Evolutionary conservation across 768 basidiomycete species (phyloP).

Genomic region (Hirschioporus abietinus): DNA sequence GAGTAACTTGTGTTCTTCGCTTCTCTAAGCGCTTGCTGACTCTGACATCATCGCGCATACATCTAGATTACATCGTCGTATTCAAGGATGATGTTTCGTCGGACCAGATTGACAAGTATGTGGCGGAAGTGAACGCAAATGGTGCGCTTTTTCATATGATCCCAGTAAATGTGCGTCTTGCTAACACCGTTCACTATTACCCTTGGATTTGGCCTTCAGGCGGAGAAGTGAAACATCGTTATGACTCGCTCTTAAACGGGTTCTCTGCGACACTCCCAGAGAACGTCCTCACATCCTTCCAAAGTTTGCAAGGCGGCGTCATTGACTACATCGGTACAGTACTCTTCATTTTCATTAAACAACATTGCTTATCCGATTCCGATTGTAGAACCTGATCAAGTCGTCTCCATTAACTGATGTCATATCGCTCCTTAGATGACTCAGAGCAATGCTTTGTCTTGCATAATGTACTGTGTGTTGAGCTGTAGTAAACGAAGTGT

Average conservation of each 20-base stretch:
- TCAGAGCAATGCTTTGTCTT: not conserved
- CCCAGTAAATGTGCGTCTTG: not conserved
- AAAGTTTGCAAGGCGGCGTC: constrained; percentile 24
- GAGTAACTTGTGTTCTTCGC: not conserved
- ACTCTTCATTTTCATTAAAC: not conserved
- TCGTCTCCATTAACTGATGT: not conserved
- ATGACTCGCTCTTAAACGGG: constrained; percentile 37
- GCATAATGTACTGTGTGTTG: not conserved
- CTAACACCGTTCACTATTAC: not conserved
- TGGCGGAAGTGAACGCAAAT: constrained; percentile 29
- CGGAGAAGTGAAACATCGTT: constrained; percentile 37
- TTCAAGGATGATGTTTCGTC: constrained; percentile 43
- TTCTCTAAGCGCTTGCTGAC: not conserved
- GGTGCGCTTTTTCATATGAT: constrained; percentile 24
- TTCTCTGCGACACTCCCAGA: constrained; percentile 38
- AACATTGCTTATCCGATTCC: not conserved
- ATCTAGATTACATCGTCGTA: constrained; percentile 47
- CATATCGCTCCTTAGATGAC: not conserved
- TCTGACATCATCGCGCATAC: not conserved
- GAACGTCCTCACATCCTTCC: constrained; percentile 26
- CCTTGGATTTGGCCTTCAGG: constrained; percentile 23
- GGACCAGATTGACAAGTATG: constrained; percentile 38
- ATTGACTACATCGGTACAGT: constrained; percentile 44
- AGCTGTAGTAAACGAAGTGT: not conserved
- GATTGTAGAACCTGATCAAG: not conserved